Evolutionary conservation across 2,329 filamentous ascomycete species (phyloP).

Genomic region (Rhytidhysteron rufulum): DNA sequence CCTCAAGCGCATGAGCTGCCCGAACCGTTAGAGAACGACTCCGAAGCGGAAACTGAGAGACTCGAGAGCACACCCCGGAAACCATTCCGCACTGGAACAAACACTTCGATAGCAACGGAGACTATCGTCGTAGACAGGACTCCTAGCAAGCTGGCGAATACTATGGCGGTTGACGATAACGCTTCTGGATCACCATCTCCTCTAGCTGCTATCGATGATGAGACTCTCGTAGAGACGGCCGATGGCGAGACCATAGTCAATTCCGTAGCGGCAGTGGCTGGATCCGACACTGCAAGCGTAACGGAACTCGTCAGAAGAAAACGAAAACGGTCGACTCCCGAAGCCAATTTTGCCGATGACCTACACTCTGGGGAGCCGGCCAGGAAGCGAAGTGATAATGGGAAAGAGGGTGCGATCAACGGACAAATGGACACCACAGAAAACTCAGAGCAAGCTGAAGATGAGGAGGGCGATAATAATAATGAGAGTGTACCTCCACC

Average conservation of each 20-base stretch:
- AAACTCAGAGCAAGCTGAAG: conserved; percentile 34
- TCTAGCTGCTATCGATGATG: conserved; percentile 14
- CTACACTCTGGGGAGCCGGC: conserved; percentile 30
- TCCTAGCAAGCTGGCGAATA: conserved; percentile 35
- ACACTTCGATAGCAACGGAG: conserved; percentile 32
- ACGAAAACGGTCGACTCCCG: conserved; percentile 42
- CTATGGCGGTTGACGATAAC: conserved; percentile 27
- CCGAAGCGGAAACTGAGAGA: conserved; percentile 91
- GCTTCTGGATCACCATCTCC: conserved; percentile 26
- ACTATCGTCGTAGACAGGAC: conserved; percentile 28
- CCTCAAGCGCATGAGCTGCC: conserved; percentile 17
- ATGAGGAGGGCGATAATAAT: conserved; percentile 53
- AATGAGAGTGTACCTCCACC: conserved; percentile 32
- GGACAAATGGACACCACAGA: conserved; percentile 25
- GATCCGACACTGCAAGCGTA: conserved; percentile 27
- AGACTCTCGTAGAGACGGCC: conserved; percentile 9
- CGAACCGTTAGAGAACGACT: conserved; percentile 56
- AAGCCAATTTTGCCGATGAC: conserved; percentile 36
- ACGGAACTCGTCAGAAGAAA: conserved; percentile 34
- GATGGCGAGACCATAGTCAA: conserved; percentile 23
- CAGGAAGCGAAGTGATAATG: conserved; percentile 31
- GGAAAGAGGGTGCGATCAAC: conserved; percentile 20
- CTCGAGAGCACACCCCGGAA: conserved; percentile 82
- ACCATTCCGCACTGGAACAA: conserved; percentile 38
- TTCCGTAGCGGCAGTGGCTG: conserved; percentile 27